Base-by-base conservation (phyloP, 2,329 filamentous ascomycete species). In the Colletotrichum sp. region DNA sequence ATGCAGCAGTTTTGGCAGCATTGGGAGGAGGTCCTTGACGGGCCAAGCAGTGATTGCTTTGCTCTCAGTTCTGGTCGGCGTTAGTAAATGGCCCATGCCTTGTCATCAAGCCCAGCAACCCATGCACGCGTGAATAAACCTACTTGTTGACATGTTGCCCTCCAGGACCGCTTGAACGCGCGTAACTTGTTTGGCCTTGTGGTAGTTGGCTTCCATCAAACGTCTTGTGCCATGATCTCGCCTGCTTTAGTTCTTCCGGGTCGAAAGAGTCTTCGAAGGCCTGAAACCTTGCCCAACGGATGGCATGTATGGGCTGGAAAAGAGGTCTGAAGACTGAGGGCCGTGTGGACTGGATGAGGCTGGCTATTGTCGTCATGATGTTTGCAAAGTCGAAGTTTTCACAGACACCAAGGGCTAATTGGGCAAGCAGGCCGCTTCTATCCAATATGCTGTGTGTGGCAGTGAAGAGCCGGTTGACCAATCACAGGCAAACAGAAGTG, bases 61-160 rank as follows among this genome's bases (percentile, higher is more conserved):
- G 67, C 87, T 89, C 82, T 92, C 91, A 1, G 91, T 92, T 76
- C 90, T 92, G 78, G 16, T 12, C 6, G 11, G 25, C 8, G 30
- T 76, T 32, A 76, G 65, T 11, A 13, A 32, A 36, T 3, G 34
- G 9, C 25, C 62, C 16, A 30, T 32, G 19, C 59, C 19, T n/a
- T 32, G 34, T 16, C 34, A 16, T 15, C 30, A 64, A 22, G 25
- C 36, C 29, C 13, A 39, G 36, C 22, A 62, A 36, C 13, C 62
- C 34, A 16, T 27, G 62, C 32, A 44, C 11, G 22, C n/a, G 22
- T 44, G 12, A 25, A 36, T 6, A 44, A 32, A 82, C 87, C 69
- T 80, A 92, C 91, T 92, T 92, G 80, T 92, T 92, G 36, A 92
- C 90, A 79, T 92, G 90, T 78, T 92, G 91, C 3, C 91, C 91